Conservation (phyloP, 768 basidiomycete genomes). For the Termitomyces sp. region DNA sequence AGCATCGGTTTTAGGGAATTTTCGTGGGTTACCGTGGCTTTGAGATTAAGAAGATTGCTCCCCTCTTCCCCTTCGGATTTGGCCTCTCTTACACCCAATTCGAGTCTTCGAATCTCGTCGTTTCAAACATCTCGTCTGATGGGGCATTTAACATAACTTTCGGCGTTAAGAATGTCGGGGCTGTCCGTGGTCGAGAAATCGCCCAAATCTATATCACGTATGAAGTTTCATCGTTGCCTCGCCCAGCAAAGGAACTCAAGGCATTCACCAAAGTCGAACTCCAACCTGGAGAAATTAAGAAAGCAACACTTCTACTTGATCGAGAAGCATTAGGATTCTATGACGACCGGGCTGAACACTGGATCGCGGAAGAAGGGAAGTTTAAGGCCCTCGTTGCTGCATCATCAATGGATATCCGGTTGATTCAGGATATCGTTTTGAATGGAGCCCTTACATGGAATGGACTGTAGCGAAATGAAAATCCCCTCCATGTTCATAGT, state of each 20-base stretch:
- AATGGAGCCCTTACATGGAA: slow-evolving; percentile 33
- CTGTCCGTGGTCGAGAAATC: slow-evolving; percentile 40
- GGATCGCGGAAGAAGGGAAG: slow-evolving; percentile 45
- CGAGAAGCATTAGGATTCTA: slow-evolving; percentile 47
- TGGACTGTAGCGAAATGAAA: slow-evolving; percentile 27
- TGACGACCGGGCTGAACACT: slow-evolving; percentile 35
- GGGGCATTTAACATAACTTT: slow-evolving; percentile 37
- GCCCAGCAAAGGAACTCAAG: slow-evolving; percentile 41
- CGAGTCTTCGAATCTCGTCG: slow-evolving; percentile 38
- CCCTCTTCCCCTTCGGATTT: slow-evolving; percentile 52
- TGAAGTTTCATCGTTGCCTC: slow-evolving; percentile 34
- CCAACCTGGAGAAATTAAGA: slow-evolving; percentile 36
- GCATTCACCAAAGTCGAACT: slow-evolving; percentile 44
- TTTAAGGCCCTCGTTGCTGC: slow-evolving; percentile 42
- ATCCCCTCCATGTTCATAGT: background rate
- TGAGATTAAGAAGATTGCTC: slow-evolving; percentile 35
- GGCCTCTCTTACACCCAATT: slow-evolving; percentile 61
- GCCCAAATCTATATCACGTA: slow-evolving; percentile 45
- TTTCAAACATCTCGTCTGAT: slow-evolving; percentile 26
- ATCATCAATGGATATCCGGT: slow-evolving; percentile 38
- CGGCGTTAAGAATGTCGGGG: slow-evolving; percentile 39
- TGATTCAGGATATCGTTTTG: slow-evolving; percentile 31
- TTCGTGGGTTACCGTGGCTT: slow-evolving; percentile 52
- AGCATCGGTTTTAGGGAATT: slow-evolving; percentile 29
- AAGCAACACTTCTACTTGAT: slow-evolving; percentile 32